Evolutionary conservation across 805 yeast genomes (phyloP).

Genomic region (Starmerella ratchasimensis): DNA sequence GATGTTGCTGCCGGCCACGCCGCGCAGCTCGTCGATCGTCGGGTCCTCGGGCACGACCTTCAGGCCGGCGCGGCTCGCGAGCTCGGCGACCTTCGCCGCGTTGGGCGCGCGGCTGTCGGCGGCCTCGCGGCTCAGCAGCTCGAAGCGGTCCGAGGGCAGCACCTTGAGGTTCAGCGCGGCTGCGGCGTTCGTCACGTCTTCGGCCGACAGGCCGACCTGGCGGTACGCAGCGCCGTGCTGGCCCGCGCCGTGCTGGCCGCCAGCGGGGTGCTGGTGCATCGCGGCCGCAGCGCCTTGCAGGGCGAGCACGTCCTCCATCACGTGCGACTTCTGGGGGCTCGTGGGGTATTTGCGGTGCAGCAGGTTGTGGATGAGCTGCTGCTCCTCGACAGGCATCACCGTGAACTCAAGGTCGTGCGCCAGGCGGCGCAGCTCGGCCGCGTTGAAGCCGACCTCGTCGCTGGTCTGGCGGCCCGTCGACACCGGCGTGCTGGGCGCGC

Average conservation of each 20-base stretch:
- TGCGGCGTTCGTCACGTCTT: slow-evolving; percentile 15
- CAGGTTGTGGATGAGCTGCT: slow-evolving; percentile 2
- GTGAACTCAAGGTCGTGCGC: slow-evolving; percentile 1
- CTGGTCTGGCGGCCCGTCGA: too few relatives aligned
- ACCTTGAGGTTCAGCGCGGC: slow-evolving; percentile 13
- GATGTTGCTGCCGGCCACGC: slow-evolving; percentile 6
- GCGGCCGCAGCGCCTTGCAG: too few relatives aligned
- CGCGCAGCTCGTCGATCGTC: slow-evolving; percentile 10
- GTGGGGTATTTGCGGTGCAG: slow-evolving; percentile 1
- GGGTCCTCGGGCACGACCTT: slow-evolving; percentile 13
- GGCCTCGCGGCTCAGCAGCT: slow-evolving; percentile 11
- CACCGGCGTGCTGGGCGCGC: too few relatives aligned
- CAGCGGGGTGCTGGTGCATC: too few relatives aligned
- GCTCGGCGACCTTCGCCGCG: slow-evolving; percentile 24
- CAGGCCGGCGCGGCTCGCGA: slow-evolving; percentile 12
- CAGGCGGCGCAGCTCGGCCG: slow-evolving; percentile 1
- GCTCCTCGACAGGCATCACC: slow-evolving; percentile 4
- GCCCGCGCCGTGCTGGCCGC: too few relatives aligned
- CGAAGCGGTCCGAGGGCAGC: slow-evolving; percentile 8
- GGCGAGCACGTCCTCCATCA: slow-evolving; percentile 2
- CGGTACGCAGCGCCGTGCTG: too few relatives aligned
- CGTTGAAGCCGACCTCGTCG: too few relatives aligned
- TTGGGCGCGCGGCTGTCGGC: slow-evolving; percentile 19
- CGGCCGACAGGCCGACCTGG: not conserved
- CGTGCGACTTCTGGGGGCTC: slow-evolving; percentile 2